Percentiles rank a stretch among this genome's conserved stretches.
phyloP scores from a whole-genome alignment of 495 filamentous ascomycete species.

The Penicillium paradoxum region DNA sequence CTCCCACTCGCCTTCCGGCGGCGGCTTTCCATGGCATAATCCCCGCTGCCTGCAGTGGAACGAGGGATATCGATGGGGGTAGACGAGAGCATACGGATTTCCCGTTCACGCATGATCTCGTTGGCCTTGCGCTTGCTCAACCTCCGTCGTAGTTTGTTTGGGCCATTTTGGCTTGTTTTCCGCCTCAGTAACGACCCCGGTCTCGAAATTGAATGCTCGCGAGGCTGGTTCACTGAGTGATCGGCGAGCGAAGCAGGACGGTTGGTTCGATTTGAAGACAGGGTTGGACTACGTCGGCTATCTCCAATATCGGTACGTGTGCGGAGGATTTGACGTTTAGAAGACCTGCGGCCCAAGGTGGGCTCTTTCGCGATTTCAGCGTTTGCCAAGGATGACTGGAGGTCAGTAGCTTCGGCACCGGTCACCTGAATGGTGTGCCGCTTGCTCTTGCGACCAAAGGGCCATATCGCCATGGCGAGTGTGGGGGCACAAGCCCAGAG shows the following conservation, averaged over 20 bases:
- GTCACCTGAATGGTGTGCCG: constrained; percentile 45
- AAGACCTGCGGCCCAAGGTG: constrained; percentile 36
- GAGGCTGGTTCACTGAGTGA: constrained; percentile 2
- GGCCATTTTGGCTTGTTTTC: constrained; percentile 53
- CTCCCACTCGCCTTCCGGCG: constrained; percentile 54
- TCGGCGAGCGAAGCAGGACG: constrained; percentile 13
- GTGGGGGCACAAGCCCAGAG: constrained; percentile 24
- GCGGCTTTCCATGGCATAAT: constrained; percentile 53
- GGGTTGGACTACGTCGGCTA: constrained; percentile 27
- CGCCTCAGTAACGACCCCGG: constrained; percentile 60
- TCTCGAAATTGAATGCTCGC: constrained; percentile 33
- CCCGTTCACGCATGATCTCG: constrained; percentile 72
- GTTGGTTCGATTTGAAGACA: constrained; percentile 19
- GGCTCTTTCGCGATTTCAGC: constrained; percentile 21
- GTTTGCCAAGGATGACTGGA: constrained; percentile 16
- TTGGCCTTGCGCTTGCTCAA: constrained; percentile 74
- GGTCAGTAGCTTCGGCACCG: constrained; percentile 27
- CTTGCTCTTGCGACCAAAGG: constrained; percentile 64
- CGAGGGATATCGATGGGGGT: constrained; percentile 60
- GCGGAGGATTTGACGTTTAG: constrained; percentile 38
- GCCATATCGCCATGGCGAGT: constrained; percentile 68
- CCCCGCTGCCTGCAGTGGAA: constrained; percentile 42
- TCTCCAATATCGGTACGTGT: constrained; percentile 26
- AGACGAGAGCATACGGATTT: constrained; percentile 78
- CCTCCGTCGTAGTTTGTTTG: constrained; percentile 55